Base-by-base conservation (phyloP, 305 asterid species). In the Ilex paraguariensis region DNA sequence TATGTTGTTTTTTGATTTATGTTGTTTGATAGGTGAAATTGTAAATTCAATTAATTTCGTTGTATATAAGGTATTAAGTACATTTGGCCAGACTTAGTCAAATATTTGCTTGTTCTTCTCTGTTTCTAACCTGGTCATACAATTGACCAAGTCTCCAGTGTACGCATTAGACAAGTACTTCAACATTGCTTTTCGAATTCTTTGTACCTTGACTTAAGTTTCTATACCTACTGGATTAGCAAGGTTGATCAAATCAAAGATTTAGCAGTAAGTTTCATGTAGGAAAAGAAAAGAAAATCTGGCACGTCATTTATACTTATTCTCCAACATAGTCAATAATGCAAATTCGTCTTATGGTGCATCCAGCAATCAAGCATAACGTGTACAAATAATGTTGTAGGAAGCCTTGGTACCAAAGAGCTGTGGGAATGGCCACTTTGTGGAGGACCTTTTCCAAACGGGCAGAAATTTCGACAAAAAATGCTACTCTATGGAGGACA, bases 401-500 rank as follows among this genome's bases (percentile, higher is more conserved):
- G 93, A 90, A 85, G 78, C 83, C 95, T 70, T 87, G 95, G 96
- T 90, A 90, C 68, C 97, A 82, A 81, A 78, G 90, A 81, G 97
- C 88, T 66, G 70, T 87, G 72, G 87, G 79, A 55, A 85, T 85
- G 95, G 86, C 92, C 33, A 77, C 88, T 55, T 7, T 75, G 13
- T 85, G 95, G 97, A 90, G 82, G 75, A 58, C 73, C 63, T 68
- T 71, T 36, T 73, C 81, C 45, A 90, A 82, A 69, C 65, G 87
- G 42, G 57, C 81, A 44, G 71, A 70, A 70, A 79, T 67, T 30
- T 84, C 86, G 42, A 64, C 83, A 21, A 70, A 73, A 62, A 75
- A 70, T 56, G 73, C 75, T 6, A 74, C 74, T 52, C 9, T 81
- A 58, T 81, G 87, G 83, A 87, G 74, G 84, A 64, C 85, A 63